phyloP scores from a whole-genome alignment of 2,329 filamentous ascomycete genomes.

The Mycosphaerella sp. region DNA sequence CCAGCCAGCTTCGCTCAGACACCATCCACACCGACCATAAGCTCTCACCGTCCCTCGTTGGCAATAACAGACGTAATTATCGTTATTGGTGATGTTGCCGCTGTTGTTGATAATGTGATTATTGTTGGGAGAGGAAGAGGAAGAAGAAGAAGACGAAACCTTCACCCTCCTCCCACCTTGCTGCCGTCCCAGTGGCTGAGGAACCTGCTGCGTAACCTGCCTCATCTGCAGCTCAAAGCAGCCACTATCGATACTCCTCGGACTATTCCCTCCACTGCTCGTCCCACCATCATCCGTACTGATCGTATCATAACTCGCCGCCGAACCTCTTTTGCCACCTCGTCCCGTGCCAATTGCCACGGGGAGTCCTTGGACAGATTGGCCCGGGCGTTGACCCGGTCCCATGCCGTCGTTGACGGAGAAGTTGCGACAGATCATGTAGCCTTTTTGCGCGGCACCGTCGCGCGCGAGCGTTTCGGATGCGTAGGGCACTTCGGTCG shows the following conservation, averaged over 20 bases:
- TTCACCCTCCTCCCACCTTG: too few relatives aligned
- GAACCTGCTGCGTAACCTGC: slow-evolving; percentile 22
- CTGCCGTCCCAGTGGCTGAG: slow-evolving; percentile 7
- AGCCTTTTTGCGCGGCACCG: slow-evolving; percentile 90
- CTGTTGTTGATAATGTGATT: too few relatives aligned
- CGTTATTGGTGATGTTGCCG: not conserved
- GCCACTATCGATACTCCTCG: slow-evolving; percentile 43
- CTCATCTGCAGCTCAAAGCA: slow-evolving; percentile 36
- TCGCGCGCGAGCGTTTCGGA: slow-evolving; percentile 79
- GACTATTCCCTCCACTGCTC: slow-evolving; percentile 51
- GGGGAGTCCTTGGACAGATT: slow-evolving; percentile 56
- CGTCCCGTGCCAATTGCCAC: slow-evolving; percentile 59
- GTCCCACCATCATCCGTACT: slow-evolving; percentile 32
- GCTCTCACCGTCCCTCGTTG: slow-evolving; percentile 35
- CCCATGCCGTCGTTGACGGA: slow-evolving; percentile 94
- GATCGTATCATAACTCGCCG: slow-evolving; percentile 42
- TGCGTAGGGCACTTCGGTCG: slow-evolving; percentile 79
- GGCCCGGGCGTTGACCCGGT: slow-evolving; percentile 50
- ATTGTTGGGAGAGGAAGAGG: not conserved
- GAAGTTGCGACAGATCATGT: slow-evolving; percentile 97
- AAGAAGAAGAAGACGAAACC: too few relatives aligned
- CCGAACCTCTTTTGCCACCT: slow-evolving; percentile 40
- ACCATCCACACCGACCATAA: slow-evolving; percentile 41
- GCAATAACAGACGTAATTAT: slow-evolving; percentile 30
- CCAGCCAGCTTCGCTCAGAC: slow-evolving; percentile 41